Evolutionary conservation across 306 rosid species (phyloP).

Genomic region (Cucumis hystrix): DNA sequence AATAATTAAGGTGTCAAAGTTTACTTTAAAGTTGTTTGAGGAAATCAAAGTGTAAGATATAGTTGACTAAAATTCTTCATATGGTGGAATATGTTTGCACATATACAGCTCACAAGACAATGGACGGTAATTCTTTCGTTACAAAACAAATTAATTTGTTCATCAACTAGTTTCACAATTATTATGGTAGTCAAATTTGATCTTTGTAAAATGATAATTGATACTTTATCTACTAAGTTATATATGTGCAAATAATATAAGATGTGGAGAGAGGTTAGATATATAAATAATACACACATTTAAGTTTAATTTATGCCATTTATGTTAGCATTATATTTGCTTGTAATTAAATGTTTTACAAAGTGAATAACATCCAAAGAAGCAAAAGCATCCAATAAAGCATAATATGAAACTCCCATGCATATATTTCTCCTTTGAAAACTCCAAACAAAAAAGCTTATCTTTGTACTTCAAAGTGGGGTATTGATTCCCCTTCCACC

Average conservation of each 20-base stretch:
- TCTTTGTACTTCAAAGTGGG: slow-evolving; percentile 35
- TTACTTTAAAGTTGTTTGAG: neutral
- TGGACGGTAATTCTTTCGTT: too few species aligned
- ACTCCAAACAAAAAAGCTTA: slow-evolving; percentile 12
- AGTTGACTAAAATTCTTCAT: slow-evolving; percentile 27
- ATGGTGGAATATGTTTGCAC: too few species aligned
- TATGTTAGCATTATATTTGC: too few species aligned
- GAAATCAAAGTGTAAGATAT: neutral
- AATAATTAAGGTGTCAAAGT: neutral
- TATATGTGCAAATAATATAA: too few species aligned
- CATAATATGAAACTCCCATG: neutral
- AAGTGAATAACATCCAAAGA: neutral
- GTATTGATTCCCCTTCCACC: slow-evolving; percentile 9
- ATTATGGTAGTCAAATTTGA: too few species aligned
- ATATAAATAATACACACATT: too few species aligned
- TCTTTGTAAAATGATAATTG: too few species aligned
- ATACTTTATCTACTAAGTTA: too few species aligned
- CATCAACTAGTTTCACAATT: fast-evolving
- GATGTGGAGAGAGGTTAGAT: too few species aligned
- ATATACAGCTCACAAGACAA: too few species aligned
- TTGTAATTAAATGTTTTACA: neutral
- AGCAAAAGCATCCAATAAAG: slow-evolving; percentile 28
- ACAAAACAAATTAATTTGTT: too few species aligned
- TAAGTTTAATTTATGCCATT: too few species aligned
- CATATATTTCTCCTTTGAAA: slow-evolving; percentile 1